These are phyloP conservation scores for Cutaneotrichosporon sp. DNA, from an alignment of 1,284 basidiomycete genomes.

Conservation along the genomic window DNA sequence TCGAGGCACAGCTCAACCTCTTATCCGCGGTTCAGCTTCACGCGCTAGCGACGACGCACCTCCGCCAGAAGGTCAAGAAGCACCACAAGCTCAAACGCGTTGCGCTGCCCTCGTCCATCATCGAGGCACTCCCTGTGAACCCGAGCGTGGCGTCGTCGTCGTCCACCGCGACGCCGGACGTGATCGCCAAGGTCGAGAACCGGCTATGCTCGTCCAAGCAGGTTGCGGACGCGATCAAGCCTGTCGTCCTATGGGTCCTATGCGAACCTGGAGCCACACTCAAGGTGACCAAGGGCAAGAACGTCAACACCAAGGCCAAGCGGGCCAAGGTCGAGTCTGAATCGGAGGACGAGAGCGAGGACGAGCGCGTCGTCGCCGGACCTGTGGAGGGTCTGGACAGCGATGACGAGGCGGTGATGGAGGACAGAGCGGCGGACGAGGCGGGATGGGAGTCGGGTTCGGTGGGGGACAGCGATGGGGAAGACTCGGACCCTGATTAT, in stretches of 20 bases:
- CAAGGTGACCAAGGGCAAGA: constrained; percentile 30
- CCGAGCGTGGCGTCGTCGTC: constrained; percentile 21
- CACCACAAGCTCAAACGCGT: constrained; percentile 57
- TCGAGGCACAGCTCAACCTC: constrained; percentile 67
- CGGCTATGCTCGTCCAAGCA: constrained; percentile 73
- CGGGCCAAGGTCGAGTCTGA: constrained; percentile 16
- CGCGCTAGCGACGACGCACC: constrained; percentile 62
- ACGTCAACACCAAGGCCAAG: constrained; percentile 20
- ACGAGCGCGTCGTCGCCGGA: constrained; percentile 11
- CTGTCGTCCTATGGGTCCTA: constrained; percentile 57
- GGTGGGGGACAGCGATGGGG: constrained; percentile 31
- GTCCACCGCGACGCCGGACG: constrained; percentile 54
- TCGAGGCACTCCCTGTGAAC: constrained; percentile 29
- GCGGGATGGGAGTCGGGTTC: constrained; percentile 62
- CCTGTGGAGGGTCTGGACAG: constrained; percentile 17
- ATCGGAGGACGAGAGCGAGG: constrained; percentile 9
- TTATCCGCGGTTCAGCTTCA: constrained; percentile 69
- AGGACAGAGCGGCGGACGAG: constrained; percentile 53
- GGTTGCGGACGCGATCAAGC: constrained; percentile 63
- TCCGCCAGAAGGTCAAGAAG: constrained; percentile 71
- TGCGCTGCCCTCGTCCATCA: constrained; percentile 50
- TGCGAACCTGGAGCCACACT: constrained; percentile 47
- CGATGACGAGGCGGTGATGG: constrained; percentile 25
- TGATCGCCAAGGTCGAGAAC: constrained; percentile 65
- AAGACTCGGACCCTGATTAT: constrained; percentile 60